These are phyloP conservation scores for Hemileccinum rubropunctum DNA, from an alignment of 768 basidiomycete species.

Conservation along the genomic window DNA sequence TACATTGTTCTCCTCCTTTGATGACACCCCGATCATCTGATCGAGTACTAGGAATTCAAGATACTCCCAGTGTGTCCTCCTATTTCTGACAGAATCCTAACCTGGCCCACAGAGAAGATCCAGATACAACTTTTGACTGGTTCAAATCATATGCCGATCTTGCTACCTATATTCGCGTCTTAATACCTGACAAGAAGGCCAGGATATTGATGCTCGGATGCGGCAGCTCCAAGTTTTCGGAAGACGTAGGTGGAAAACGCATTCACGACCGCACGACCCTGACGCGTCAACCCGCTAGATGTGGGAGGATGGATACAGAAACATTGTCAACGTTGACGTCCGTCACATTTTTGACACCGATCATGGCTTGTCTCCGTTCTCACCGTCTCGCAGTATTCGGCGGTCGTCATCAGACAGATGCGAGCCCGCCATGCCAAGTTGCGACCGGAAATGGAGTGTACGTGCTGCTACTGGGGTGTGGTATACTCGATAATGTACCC, in stretches of 20 bases:
- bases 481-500: neutral
- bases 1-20: neutral
- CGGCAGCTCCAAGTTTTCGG: constrained; percentile 78
- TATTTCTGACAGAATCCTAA: neutral
- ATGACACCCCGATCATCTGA: neutral
- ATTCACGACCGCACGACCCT: neutral
- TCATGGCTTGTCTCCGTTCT: neutral
- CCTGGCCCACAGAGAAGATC: constrained; percentile 46
- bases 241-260: constrained; percentile 48
- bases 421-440: constrained; percentile 42
- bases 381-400: constrained; percentile 56
- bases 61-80: constrained; percentile 55
- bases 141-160: constrained; percentile 81
- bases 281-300: constrained; percentile 46
- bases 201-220: constrained; percentile 80
- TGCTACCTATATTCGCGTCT: constrained; percentile 53
- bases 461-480: constrained; percentile 9
- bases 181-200: constrained; percentile 59
- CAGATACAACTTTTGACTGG: constrained; percentile 75
- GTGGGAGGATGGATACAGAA: constrained; percentile 84
- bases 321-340: constrained; percentile 79
- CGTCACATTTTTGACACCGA: constrained; percentile 20
- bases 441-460: constrained; percentile 74
- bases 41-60: constrained; percentile 60
- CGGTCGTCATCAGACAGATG: constrained; percentile 76